phyloP scores from a whole-genome alignment of 2,329 filamentous ascomycete species.

The Cladosporium velox region DNA sequence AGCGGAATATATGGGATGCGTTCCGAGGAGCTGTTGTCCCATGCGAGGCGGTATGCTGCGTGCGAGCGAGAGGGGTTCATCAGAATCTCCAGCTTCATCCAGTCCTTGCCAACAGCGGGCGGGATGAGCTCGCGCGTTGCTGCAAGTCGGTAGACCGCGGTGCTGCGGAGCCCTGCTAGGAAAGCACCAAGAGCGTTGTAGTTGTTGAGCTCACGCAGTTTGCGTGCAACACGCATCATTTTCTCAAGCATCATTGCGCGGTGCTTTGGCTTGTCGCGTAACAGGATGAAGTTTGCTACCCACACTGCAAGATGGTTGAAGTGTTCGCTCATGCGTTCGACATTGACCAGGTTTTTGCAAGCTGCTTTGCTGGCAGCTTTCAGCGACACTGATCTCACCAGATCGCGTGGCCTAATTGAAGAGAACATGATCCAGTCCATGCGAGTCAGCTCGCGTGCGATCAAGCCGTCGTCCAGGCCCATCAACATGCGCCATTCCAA shows the following conservation, averaged over 20 bases:
- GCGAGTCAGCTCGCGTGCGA: conserved; percentile 87
- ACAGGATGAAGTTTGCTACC: conserved; percentile 61
- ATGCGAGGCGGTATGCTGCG: conserved; percentile 92
- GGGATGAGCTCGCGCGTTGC: conserved; percentile 79
- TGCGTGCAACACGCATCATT: conserved; percentile 85
- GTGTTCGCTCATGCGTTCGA: conserved; percentile 91
- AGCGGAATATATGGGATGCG: conserved; percentile 92
- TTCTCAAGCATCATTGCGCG: conserved; percentile 88
- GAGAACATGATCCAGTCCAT: conserved; percentile 99
- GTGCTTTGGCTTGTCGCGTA: conserved; percentile 95
- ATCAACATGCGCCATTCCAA: conserved; percentile 88
- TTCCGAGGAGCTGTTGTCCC: conserved; percentile 90
- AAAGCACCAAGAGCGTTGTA: conserved; percentile 96
- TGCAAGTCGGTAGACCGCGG: conserved; percentile 77
- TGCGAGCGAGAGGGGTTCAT: conserved; percentile 94
- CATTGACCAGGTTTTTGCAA: conserved; percentile 73
- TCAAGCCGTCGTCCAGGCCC: conserved; percentile 78
- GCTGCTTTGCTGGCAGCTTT: conserved; percentile 54
- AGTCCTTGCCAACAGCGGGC: conserved; percentile 73
- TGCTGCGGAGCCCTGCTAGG: conserved; percentile 87
- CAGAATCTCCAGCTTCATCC: conserved; percentile 82
- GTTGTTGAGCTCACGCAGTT: conserved; percentile 88
- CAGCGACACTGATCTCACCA: conserved; percentile 86
- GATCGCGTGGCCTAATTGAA: conserved; percentile 86
- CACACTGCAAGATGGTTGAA: conserved; percentile 62